Evolutionary conservation across 805 yeast species (phyloP), one percentile per base, ranked within the genome.

Genomic region (Geotrichum ghanense): DNA sequence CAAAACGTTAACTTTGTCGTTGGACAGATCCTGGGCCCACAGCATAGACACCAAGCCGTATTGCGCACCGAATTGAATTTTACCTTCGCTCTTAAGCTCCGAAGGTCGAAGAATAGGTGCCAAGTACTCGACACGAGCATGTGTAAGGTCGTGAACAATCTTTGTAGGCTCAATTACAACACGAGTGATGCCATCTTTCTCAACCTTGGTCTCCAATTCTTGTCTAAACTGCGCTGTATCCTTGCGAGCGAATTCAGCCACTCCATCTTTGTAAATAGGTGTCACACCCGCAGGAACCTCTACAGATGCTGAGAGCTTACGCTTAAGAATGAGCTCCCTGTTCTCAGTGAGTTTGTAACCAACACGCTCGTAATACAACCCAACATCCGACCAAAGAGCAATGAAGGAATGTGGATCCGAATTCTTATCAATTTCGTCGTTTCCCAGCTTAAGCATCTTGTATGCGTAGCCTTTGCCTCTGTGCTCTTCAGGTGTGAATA

Each of bases 371-470:
- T 87, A 87, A 53, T 73, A 84, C 25, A 70, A 72, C 14, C 83
- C 90, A 19, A 83, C 76, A 43, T 81, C 92, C 51, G 90, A 81
- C 70, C 84, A 85, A 45, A 86, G 69, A 37, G 68, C 67, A 31
- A 71, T 60, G 14, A 72, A 58, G 20, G 60, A 50, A 19, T 64
- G 57, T 7, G 56, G 52, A 31, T 31, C 37, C 12, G 37, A 19
- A n/a, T 31, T 31, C 26, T 47, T 27, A 34, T 51, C 54, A 7
- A 47, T 51, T 6, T 41, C 43, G 22, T 50, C 47, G 16, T 50
- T 50, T 1, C 54, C 56, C 14, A 41, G 35, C 4, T 35, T 19
- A 41, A 80, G 62, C 80, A 80, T 71, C 22, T 48, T 46, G 5
- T 60, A 59, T 0, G 83, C 83, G 54, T 75, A 77, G 2, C 83